Percentiles rank a stretch among this genome's conserved stretches.
Conservation (phyloP, 768 basidiomycete genomes). For the Calvatia gigantea region DNA sequence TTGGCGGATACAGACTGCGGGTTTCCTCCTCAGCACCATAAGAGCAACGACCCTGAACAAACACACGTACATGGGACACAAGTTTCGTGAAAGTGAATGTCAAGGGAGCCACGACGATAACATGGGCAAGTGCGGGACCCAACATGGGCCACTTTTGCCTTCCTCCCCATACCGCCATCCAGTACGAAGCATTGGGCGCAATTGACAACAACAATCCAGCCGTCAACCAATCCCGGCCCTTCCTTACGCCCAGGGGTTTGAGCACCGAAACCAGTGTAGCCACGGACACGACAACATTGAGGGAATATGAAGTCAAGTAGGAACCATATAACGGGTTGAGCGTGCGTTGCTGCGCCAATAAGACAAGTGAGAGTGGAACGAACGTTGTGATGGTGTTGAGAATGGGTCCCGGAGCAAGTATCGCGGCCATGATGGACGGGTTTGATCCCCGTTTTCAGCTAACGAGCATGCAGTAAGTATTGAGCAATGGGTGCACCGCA, state of each 20-base stretch:
- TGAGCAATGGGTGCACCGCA: too few species aligned
- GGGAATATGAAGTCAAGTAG: conserved; percentile 47
- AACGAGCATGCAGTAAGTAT: background rate
- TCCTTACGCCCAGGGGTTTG: conserved; percentile 34
- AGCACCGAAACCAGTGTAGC: conserved; percentile 35
- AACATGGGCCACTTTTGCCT: conserved; percentile 46
- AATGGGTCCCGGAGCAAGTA: background rate
- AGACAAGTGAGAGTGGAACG: conserved; percentile 48
- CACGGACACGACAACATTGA: conserved; percentile 34
- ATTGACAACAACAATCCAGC: conserved; percentile 38
- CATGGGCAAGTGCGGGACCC: conserved; percentile 61
- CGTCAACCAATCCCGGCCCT: conserved; percentile 27
- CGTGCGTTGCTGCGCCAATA: conserved; percentile 59
- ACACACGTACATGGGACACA: conserved; percentile 23
- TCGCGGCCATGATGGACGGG: background rate
- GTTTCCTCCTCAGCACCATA: conserved; percentile 1
- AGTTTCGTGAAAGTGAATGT: conserved; percentile 47
- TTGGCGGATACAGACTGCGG: conserved; percentile 2
- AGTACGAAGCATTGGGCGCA: conserved; percentile 66
- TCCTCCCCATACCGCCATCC: conserved; percentile 57
- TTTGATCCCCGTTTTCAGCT: background rate
- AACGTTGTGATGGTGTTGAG: conserved; percentile 5
- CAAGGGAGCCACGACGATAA: conserved; percentile 52
- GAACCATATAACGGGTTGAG: conserved; percentile 70
- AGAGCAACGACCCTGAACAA: background rate